Conservation (phyloP, 2,329 filamentous ascomycete species). For the Penicillium sp. region DNA sequence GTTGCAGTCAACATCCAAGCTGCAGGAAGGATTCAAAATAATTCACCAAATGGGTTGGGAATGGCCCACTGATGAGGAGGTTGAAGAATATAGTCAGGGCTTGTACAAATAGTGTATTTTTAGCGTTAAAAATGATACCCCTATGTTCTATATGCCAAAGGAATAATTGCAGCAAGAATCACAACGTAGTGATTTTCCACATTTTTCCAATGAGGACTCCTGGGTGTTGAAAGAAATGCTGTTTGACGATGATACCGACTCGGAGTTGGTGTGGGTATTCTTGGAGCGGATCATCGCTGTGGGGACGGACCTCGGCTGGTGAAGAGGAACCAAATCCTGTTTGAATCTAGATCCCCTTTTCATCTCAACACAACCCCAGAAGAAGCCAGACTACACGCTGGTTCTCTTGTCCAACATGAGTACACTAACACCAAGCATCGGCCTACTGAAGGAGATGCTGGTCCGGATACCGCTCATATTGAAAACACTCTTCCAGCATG, state of each 20-base stretch:
- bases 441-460: slow-evolving; percentile 41
- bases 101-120: slow-evolving; percentile 25
- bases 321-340: slow-evolving; percentile 19
- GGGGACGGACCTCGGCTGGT: slow-evolving; percentile 22
- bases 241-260: no score
- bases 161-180: no score
- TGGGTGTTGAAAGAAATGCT: no score
- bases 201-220: no score
- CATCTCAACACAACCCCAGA: slow-evolving; percentile 2
- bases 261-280: no score
- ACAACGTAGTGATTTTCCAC: no score
- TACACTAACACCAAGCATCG: not conserved
- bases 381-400: not conserved
- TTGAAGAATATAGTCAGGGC: slow-evolving; percentile 38
- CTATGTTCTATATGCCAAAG: not conserved
- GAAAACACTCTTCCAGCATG: slow-evolving; percentile 47
- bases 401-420: not conserved
- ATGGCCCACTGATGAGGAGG: slow-evolving; percentile 49
- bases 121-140: slow-evolving; percentile 25
- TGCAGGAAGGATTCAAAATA: slow-evolving; percentile 43
- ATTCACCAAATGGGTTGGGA: slow-evolving; percentile 42
- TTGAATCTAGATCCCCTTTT: slow-evolving; percentile 12
- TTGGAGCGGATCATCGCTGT: not conserved
- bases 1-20: slow-evolving; percentile 33
- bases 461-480: slow-evolving; percentile 47